Evolutionary conservation across 2,329 filamentous ascomycete species (phyloP), one percentile per base, ranked within the genome.

Genomic region (Mariannaea sp.): DNA sequence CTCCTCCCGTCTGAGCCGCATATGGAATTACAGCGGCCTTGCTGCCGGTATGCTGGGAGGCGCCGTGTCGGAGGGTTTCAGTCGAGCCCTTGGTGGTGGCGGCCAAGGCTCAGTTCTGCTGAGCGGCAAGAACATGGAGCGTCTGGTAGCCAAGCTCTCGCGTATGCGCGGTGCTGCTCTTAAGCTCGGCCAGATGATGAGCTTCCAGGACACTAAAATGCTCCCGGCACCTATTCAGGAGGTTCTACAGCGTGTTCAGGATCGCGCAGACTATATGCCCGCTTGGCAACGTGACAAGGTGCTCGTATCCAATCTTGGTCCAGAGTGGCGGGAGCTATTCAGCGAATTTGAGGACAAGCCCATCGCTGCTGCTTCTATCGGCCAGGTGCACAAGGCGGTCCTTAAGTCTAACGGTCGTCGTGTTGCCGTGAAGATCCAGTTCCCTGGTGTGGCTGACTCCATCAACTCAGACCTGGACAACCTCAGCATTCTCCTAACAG

Each of bases 391-490:
- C 74, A 86, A 86, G 55, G 94, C 92, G 3, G 84, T 86, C 0
- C 79, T 99, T 16, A 88, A 86, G 64, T 87, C 87, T 3, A 92
- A 81, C 33, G 87, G 87, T 32, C 80, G 86, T 59, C 78, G 80
- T 36, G 94, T 99, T 0, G 94, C 94, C 3, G 92, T 99, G 67
- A 99, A 99, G 73, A 87, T 99, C 8, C 94, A 99, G 72, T 99
- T 99, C 65, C 94, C 94, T 1, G 95, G 95, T 12, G 94, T 99
- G 1, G 90, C 93, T 14, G 87, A 90, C 71, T 97, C 92, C 4
- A 99, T 99, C 70, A 92, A 96, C 72, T 97, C 93, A 1, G 94
- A 99, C 66, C 81, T 99, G 1, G 95, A 91, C 73, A 99, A 99
- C 66, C 81, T 99, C 26, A 90, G 89, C 7, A 82, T 99, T 51